These are phyloP conservation scores for Euphorbia pulcherrima DNA, from an alignment of 345 rosid species.

Conservation along the genomic window DNA sequence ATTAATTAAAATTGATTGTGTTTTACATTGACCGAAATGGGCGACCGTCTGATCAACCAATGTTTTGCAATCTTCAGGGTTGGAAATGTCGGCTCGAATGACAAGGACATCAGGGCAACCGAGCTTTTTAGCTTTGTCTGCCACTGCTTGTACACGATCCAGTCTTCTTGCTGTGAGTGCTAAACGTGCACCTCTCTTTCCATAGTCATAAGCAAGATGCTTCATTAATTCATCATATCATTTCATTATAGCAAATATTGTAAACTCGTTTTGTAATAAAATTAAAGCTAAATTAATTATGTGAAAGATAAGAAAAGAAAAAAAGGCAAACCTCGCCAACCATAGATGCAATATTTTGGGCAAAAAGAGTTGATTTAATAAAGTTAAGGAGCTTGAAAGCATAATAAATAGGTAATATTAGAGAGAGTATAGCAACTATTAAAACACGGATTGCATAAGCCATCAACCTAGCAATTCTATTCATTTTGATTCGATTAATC, in stretches of 20 bases:
- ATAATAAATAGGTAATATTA: constrained; percentile 38
- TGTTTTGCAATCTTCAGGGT: constrained; percentile 24
- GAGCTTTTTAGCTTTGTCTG: constrained; percentile 15
- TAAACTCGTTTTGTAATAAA: no score
- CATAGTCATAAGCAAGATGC: constrained; percentile 42
- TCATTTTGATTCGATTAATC: no score
- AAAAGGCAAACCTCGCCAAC: constrained; percentile 76
- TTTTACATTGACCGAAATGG: constrained; percentile 33
- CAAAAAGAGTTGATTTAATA: constrained; percentile 30
- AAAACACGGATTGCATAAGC: no score
- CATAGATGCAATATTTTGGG: constrained; percentile 48
- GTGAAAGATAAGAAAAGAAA: no score
- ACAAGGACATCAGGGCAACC: constrained; percentile 32
- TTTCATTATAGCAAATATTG: no score
- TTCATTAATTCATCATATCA: no score
- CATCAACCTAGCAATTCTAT: no score
- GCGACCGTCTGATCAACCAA: constrained; percentile 17
- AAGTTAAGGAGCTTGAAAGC: constrained; percentile 33
- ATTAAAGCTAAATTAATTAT: no score
- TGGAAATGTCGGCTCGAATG: constrained; percentile 24
- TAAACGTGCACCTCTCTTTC: constrained; percentile 34
- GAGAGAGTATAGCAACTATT: neutral
- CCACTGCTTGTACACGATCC: constrained; percentile 24
- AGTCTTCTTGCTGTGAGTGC: constrained; percentile 36
- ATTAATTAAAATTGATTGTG: no score